Percentiles rank a stretch among this genome's conserved stretches.
Evolutionary conservation across 1,139 yeast species (phyloP).

Genomic region (Kodamaea ohmeri): DNA sequence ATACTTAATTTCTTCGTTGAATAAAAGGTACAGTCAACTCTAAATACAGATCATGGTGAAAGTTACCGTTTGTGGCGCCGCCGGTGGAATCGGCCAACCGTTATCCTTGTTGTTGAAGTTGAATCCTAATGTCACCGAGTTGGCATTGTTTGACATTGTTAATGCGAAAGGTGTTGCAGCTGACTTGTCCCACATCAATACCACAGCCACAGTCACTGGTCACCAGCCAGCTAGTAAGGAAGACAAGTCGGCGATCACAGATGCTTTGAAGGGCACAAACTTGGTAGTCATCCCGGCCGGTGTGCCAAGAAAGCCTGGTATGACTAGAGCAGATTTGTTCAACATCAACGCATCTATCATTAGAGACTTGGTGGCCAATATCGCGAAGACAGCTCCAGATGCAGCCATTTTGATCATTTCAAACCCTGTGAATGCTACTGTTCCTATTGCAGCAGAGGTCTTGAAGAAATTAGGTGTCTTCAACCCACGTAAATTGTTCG

Average conservation of each 20-base stretch:
- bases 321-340: constrained; percentile 76
- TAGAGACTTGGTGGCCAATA: constrained; percentile 54
- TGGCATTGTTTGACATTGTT: constrained; percentile 65
- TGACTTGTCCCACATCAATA: constrained; percentile 68
- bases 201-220: constrained; percentile 55
- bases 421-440: constrained; percentile 75
- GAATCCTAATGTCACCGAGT: constrained; percentile 51
- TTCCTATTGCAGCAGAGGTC: constrained; percentile 72
- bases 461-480: constrained; percentile 60
- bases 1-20: neutral
- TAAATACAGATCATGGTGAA: constrained; percentile 48
- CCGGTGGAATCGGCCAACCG: constrained; percentile 82
- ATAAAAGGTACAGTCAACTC: too few species aligned
- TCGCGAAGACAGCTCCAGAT: constrained; percentile 57
- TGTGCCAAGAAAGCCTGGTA: constrained; percentile 76
- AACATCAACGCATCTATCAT: constrained; percentile 71
- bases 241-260: constrained; percentile 45
- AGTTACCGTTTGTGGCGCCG: constrained; percentile 75
- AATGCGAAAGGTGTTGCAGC: constrained; percentile 72
- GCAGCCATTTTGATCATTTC: constrained; percentile 68
- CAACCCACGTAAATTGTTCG: constrained; percentile 63
- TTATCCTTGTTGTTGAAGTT: constrained; percentile 62
- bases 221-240: constrained; percentile 51
- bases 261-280: constrained; percentile 55
- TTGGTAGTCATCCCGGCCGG: constrained; percentile 80